A percentile compares a stretch with the other conserved stretches of the same genome.
Evolutionary conservation across 306 rosid genomes (phyloP).

Genomic region (Begonia loranthoides): DNA sequence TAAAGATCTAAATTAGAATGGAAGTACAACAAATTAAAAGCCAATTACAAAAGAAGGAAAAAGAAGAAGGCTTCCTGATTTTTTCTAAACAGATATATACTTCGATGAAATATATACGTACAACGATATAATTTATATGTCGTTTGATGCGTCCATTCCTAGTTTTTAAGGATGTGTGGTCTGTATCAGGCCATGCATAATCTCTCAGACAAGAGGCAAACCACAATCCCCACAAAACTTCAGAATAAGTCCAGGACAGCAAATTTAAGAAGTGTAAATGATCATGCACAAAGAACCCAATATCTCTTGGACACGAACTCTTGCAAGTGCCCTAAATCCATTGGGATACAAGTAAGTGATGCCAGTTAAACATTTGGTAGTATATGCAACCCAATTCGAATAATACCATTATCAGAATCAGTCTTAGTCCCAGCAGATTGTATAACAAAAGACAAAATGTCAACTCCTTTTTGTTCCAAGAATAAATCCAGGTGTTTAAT

Average conservation of each 20-base stretch:
- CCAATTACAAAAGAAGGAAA: no score
- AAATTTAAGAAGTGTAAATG: conserved; percentile 41
- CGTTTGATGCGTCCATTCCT: no score
- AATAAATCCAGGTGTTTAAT: conserved; percentile 34
- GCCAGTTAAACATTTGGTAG: conserved; percentile 66
- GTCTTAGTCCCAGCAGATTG: conserved; percentile 16
- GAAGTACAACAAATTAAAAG: no score
- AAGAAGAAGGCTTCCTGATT: no score
- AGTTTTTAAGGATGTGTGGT: conserved; percentile 36
- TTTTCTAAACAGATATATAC: no score
- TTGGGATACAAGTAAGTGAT: conserved; percentile 20
- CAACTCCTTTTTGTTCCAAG: conserved; percentile 39
- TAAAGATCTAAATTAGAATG: no score
- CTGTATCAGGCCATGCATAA: conserved; percentile 34
- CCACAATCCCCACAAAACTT: conserved; percentile 33
- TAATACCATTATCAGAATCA: conserved; percentile 20
- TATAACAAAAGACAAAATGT: conserved; percentile 25
- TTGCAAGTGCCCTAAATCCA: conserved; percentile 33
- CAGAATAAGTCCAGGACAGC: conserved; percentile 25
- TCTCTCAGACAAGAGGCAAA: conserved; percentile 31
- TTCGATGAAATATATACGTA: no score
- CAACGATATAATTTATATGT: no score
- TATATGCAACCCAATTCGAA: conserved; percentile 55
- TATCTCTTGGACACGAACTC: conserved; percentile 26
- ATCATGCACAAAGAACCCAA: conserved; percentile 67